A percentile compares a stretch with the other conserved stretches of the same genome.
These are phyloP conservation scores for Ogataea pignaliae DNA, from an alignment of 805 yeast species.

Conservation along the genomic window DNA sequence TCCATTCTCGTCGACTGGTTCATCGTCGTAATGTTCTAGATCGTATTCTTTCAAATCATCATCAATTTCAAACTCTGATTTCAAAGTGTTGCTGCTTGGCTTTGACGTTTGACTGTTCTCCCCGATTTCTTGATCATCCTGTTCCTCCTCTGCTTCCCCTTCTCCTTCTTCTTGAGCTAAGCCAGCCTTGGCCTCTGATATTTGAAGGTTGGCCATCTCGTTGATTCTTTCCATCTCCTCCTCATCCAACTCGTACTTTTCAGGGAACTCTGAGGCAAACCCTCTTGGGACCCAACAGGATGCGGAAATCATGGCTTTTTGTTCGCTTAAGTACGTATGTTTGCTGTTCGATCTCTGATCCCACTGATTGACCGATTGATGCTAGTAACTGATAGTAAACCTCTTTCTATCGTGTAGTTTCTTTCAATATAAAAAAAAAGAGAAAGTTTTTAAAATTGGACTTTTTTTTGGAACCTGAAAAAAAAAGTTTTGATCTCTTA, in stretches of 20 bases:
- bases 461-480: too few species aligned
- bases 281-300: constrained; percentile 97
- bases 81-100: constrained; percentile 25
- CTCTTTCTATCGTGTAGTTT: too few species aligned
- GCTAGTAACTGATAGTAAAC: too few species aligned
- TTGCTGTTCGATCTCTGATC: neutral
- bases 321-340: neutral
- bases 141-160: constrained; percentile 25
- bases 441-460: too few species aligned
- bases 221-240: constrained; percentile 89
- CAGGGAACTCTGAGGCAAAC: constrained; percentile 88
- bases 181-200: constrained; percentile 70
- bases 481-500: too few species aligned
- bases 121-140: constrained; percentile 6
- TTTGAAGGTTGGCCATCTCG: constrained; percentile 76
- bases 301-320: constrained; percentile 70
- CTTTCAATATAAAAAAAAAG: too few species aligned
- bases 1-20: constrained; percentile 49
- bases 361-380: neutral
- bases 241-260: constrained; percentile 80
- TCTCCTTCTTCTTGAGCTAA: constrained; percentile 43
- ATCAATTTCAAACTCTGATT: constrained; percentile 59
- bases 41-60: constrained; percentile 88
- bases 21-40: constrained; percentile 78
- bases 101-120: constrained; percentile 1